Conservation (phyloP, 2,329 filamentous ascomycete species). For the Phialophora chinensis region DNA sequence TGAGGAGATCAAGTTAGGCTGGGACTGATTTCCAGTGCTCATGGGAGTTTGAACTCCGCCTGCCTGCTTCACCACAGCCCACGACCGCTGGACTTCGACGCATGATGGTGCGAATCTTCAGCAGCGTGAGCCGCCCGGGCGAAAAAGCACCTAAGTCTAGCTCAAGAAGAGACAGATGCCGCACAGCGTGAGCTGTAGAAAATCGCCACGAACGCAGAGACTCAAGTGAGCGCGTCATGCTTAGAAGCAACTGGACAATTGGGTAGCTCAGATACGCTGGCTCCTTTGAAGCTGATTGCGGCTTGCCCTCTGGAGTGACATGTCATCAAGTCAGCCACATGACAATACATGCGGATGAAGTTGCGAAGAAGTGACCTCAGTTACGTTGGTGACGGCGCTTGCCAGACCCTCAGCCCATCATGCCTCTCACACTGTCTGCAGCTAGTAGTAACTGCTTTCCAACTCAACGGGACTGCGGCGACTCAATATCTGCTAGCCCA, state of each 20-base stretch:
- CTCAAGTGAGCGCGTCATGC: neutral
- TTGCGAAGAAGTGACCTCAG: neutral
- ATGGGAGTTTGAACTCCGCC: neutral
- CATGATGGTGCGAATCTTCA: neutral
- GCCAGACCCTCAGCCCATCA: neutral
- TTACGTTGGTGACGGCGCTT: neutral
- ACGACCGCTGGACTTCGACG: neutral
- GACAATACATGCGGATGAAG: neutral
- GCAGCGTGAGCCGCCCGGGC: neutral
- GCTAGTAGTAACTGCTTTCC: neutral
- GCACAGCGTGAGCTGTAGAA: neutral
- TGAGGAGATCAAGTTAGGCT: constrained; percentile 30
- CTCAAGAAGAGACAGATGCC: neutral
- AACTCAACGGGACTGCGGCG: neutral
- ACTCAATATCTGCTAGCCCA: neutral
- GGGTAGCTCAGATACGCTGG: neutral
- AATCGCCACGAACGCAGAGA: neutral
- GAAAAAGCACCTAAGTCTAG: neutral
- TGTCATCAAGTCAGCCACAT: neutral
- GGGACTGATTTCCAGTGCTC: constrained; percentile 12
- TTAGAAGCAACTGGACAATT: neutral
- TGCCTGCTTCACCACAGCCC: neutral
- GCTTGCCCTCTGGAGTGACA: neutral
- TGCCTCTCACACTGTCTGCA: neutral
- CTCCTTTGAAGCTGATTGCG: neutral